phyloP scores from a whole-genome alignment of 2,329 filamentous ascomycete genomes.

The Botryotinia narcissicola region DNA sequence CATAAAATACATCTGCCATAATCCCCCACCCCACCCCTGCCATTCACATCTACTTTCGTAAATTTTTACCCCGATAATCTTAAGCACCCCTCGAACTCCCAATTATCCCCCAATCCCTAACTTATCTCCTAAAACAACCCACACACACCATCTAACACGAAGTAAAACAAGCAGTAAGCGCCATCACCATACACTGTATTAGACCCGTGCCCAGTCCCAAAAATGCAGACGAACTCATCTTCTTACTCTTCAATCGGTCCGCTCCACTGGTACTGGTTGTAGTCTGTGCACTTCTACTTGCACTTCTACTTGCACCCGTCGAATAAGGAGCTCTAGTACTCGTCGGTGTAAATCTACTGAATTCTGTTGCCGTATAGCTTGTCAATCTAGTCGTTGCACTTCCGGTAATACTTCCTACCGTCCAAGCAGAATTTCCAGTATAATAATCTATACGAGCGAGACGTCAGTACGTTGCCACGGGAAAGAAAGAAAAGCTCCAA shows the following conservation, averaged over 20 bases:
- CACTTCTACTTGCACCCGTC: not conserved
- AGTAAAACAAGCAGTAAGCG: not conserved
- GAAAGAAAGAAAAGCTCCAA: not conserved
- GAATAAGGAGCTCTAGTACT: not conserved
- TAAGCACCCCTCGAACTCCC: too few species aligned
- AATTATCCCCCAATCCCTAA: too few species aligned
- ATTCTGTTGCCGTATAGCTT: not conserved
- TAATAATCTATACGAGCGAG: not conserved
- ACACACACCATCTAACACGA: not conserved
- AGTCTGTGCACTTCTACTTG: not conserved
- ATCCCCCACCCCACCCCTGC: too few species aligned
- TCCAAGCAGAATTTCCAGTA: not conserved
- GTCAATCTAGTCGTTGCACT: not conserved
- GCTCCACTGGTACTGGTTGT: not conserved
- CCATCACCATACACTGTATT: not conserved
- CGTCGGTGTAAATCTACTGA: not conserved
- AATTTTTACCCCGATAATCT: too few species aligned
- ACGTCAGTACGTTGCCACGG: fast-evolving
- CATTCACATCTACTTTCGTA: too few species aligned
- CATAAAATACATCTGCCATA: too few species aligned
- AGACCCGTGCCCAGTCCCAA: not conserved
- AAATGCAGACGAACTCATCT: not conserved
- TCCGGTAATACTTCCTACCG: not conserved
- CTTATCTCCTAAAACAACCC: not conserved
- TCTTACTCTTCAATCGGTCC: not conserved